Conservation (phyloP, 169 alveolate species). For the Plasmodium knowlesi region DNA sequence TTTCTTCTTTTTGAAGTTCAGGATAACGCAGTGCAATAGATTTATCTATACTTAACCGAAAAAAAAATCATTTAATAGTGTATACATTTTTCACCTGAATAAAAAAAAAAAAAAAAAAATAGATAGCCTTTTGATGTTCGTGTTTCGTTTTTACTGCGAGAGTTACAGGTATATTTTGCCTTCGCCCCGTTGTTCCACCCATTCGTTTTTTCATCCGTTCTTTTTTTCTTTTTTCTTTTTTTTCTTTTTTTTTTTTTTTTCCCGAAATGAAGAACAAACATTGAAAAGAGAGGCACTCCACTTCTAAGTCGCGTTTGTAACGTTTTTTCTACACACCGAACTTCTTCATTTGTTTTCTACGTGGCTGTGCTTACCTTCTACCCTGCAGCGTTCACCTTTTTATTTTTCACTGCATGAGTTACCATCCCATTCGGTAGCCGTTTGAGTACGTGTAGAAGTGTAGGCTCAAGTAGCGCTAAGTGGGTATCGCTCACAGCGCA, state of each 20-base stretch:
- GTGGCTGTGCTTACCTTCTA: background rate
- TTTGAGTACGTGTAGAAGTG: background rate
- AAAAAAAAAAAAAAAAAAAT: background rate
- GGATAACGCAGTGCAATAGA: background rate
- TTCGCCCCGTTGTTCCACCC: background rate
- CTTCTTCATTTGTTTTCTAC: background rate
- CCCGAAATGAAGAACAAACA: background rate
- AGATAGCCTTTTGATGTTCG: background rate
- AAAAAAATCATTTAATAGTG: background rate
- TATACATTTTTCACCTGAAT: background rate
- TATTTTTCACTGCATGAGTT: background rate
- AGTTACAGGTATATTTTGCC: background rate
- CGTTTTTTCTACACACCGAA: background rate
- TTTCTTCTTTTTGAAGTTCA: background rate
- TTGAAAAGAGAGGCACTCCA: background rate
- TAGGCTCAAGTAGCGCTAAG: background rate
- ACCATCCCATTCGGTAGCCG: background rate
- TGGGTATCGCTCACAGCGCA: background rate
- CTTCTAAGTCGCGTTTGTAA: background rate
- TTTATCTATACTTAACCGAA: background rate
- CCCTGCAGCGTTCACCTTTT: background rate
- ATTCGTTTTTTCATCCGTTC: background rate
- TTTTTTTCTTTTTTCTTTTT: background rate
- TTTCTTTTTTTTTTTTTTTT: background rate
- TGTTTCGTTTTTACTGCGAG: background rate